Base-by-base conservation (phyloP, 768 basidiomycete species). In the Mycena alexandri region DNA sequence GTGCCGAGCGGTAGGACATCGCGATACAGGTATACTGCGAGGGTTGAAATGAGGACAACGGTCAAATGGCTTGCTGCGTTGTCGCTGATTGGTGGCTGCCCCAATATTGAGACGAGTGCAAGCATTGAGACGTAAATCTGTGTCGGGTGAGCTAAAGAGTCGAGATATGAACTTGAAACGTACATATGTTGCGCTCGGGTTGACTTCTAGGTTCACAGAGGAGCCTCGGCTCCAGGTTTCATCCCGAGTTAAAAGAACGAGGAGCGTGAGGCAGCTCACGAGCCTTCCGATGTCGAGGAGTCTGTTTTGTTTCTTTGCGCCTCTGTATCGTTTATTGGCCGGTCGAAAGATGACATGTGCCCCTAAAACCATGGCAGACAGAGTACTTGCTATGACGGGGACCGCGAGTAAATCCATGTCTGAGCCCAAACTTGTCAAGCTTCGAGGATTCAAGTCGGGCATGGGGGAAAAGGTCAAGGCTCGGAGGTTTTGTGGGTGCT, bases 1-100 rank as follows among this genome's bases (percentile, higher is more conserved):
- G 85, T 90, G 17, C 82, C 80, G 7, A 91, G 74, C 12, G 90
- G 90, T 79, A 83, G 89, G 6, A 92, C 56, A 70, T 88, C 84
- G 36, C 89, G 83, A 72, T 87, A 87, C 22, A 77, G 71, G 73
- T 86, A 91, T 2, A 89, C 79, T 0, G 63, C 67, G 79, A 69
- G 79, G 67, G 72, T 77, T 60, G 65, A 80, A 41, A 81, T 36
- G 11, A 81, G 71, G 5, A 81, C 53, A 38, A 74, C 19, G 46
- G 66, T 77, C 29, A 72, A 71, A 61, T 81, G 76, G 38, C 69
- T 55, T 4, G 72, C 65, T 12, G 74, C 33, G 9, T 14, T 50
- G 48, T 43, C 63, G 22, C 22, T 46, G 10, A 48, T 38, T 9
- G 44, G 34, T 16, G 38, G 29, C n/a, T 47, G 29, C 17, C 36